Evolutionary conservation across 768 basidiomycete genomes (phyloP), one percentile per base, ranked within the genome.

Genomic region (Cantharellus anzutake): DNA sequence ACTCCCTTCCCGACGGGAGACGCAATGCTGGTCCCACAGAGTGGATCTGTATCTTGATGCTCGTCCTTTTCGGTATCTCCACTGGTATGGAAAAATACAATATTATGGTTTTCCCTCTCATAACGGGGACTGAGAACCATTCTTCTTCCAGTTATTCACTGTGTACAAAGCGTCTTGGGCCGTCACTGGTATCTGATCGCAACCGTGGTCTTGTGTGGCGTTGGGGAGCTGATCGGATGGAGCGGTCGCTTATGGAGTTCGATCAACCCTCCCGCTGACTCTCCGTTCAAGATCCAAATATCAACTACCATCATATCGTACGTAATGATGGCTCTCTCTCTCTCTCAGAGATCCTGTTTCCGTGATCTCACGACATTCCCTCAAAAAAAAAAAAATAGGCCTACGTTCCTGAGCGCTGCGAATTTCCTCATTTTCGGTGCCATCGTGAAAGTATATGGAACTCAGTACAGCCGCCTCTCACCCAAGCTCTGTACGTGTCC

Each of bases 351-450:
- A 37, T 37, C 35, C 35, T 55, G 35, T 11, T 29, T 11, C 20
- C 11, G 0, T 37, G 7, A 55, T 55, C 52, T 37, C 38, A 37
- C 52, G 7, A 55, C 0, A 3, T n/a, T 29, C 4, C 20, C 20
- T 29, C 20, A 29, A 29, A 29, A 29, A 29, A 29, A 29, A 29
- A 29, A 0, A 29, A 29, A 29, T 14, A 5, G 38, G 35, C 42
- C 60, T 55, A 56, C 38, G 11, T 63, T 57, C 51, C 42, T 67
- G 62, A 65, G 66, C 16, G 80, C 81, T 0, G 79, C 79, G 7
- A 78, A 77, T 63, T 84, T 83, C 66, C 71, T 80, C 48, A 74
- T 80, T 20, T 71, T 83, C 5, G 78, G 79, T 2, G 65, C 67
- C 37, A 69, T 80, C 56, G 76, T 80, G 51, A 64, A 63, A 20